A percentile compares a stretch with the other conserved stretches of the same genome.
phyloP scores from a whole-genome alignment of 164 flowering plant species.

The Kingdonia uniflora region DNA sequence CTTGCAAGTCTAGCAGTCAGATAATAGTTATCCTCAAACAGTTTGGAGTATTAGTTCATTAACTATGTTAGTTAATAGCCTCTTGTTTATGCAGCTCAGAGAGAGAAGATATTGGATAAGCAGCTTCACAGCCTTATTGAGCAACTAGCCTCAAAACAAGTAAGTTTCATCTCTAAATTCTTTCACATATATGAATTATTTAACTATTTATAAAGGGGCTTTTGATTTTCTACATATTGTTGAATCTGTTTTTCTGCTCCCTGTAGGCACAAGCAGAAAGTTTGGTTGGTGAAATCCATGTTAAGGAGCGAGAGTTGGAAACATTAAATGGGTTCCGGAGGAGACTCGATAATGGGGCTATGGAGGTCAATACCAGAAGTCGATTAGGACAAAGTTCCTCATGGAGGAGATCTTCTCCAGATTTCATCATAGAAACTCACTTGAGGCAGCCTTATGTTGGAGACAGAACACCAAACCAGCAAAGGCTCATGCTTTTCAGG shows the following conservation, averaged over 20 bases:
- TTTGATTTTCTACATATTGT: not conserved
- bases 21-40: too few species aligned
- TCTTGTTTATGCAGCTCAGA: slow-evolving; percentile 50
- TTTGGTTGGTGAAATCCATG: slow-evolving; percentile 53
- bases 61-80: not conserved
- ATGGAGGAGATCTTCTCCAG: slow-evolving; percentile 26
- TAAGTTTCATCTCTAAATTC: slow-evolving; percentile 17
- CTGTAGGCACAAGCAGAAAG: slow-evolving; percentile 86
- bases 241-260: not conserved
- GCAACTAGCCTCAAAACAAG: slow-evolving; percentile 87
- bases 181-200: too few species aligned
- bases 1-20: too few species aligned
- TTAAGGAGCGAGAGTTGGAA: slow-evolving; percentile 75
- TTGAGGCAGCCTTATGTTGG: slow-evolving; percentile 29
- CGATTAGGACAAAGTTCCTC: slow-evolving; percentile 45
- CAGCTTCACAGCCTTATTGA: slow-evolving; percentile 88
- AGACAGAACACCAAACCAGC: slow-evolving; percentile 41
- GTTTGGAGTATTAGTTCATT: not conserved
- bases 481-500: slow-evolving; percentile 59
- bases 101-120: slow-evolving; percentile 83
- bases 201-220: not conserved
- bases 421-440: slow-evolving; percentile 25
- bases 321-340: slow-evolving; percentile 44
- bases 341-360: slow-evolving; percentile 28
- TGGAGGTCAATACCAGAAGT: slow-evolving; percentile 38